Conservation (phyloP, 2,329 filamentous ascomycete genomes). For the Aspergillus pseudoglaucus region DNA sequence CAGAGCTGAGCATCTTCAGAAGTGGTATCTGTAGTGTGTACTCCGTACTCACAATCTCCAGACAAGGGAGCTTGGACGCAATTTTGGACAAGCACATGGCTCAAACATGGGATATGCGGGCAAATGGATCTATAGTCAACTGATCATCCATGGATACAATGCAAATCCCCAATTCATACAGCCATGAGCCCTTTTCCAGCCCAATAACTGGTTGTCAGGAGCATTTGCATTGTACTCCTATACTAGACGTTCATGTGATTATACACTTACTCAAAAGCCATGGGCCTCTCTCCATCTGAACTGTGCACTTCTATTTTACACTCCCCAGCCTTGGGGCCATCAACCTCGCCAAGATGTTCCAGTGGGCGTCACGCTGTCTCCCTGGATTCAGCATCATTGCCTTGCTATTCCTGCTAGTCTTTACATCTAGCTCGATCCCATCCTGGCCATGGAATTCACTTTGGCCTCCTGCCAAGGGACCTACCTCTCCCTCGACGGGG, state of each 20-base stretch:
- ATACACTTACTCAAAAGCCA: background rate
- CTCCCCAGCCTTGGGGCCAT: background rate
- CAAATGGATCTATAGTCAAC: background rate
- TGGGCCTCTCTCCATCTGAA: background rate
- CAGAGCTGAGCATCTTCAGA: too few species aligned
- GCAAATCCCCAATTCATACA: background rate
- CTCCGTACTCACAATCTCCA: too few species aligned
- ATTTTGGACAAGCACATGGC: too few species aligned
- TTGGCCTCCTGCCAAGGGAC: constrained; percentile 5
- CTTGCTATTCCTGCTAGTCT: constrained; percentile 14
- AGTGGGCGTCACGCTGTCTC: constrained; percentile 23
- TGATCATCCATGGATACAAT: background rate
- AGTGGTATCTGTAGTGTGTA: too few species aligned
- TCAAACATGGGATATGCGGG: too few species aligned
- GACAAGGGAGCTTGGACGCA: too few species aligned
- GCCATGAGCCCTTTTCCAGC: background rate
- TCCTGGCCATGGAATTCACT: constrained; percentile 12
- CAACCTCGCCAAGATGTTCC: constrained; percentile 13
- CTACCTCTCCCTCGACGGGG: constrained; percentile 1
- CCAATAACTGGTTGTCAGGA: background rate
- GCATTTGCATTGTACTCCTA: background rate
- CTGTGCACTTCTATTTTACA: background rate
- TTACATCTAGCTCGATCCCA: constrained; percentile 13
- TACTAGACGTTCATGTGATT: background rate
- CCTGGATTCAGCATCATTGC: constrained; percentile 25